These are phyloP conservation scores for Papiliotrema nemorosa DNA, from an alignment of 1,284 basidiomycete genomes.

Conservation along the genomic window DNA sequence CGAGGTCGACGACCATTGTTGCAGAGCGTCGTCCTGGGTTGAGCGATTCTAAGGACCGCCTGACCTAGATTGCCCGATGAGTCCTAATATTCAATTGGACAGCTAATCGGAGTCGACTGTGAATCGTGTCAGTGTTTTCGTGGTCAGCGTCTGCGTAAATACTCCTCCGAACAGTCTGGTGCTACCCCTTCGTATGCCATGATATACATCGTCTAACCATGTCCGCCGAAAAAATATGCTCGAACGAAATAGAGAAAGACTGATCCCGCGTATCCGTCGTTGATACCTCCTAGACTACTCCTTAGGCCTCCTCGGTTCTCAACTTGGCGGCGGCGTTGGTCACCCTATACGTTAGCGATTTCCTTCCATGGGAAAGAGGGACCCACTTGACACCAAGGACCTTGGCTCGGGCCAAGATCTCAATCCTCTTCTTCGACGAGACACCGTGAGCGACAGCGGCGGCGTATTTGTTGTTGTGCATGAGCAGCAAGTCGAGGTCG, in stretches of 20 bases:
- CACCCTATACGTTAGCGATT: constrained; percentile 58
- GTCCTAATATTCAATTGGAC: no score
- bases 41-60: no score
- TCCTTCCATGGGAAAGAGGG: not conserved
- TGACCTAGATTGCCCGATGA: no score
- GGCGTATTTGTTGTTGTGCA: constrained; percentile 97
- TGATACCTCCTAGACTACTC: constrained; percentile 6
- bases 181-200: constrained; percentile 6
- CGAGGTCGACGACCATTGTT: no score
- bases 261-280: not conserved
- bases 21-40: no score
- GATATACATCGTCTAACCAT: constrained; percentile 3
- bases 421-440: constrained; percentile 90
- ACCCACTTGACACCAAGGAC: constrained; percentile 71
- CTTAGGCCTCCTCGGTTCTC: constrained; percentile 82
- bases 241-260: no score
- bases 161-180: no score
- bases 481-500: constrained; percentile 88
- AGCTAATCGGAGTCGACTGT: no score
- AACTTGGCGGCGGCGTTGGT: constrained; percentile 93
- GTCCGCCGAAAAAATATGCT: no score
- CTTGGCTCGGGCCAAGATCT: constrained; percentile 86
- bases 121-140: no score
- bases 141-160: no score
- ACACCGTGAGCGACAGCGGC: constrained; percentile 98